Conservation (phyloP, 306 rosid species). For the Oemleria cerasiformis region DNA sequence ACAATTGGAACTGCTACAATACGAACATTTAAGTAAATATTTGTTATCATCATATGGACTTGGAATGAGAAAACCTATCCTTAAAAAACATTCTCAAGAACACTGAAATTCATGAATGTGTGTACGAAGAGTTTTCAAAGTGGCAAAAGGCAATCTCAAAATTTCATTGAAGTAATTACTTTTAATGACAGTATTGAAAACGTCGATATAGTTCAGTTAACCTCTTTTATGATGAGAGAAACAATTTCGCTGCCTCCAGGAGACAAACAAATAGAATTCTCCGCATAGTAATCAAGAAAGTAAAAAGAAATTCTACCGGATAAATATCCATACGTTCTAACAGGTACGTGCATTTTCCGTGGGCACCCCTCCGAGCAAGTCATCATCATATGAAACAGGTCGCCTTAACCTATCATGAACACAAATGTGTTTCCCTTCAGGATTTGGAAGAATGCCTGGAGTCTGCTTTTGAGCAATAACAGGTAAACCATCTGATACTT, state of each 20-base stretch:
- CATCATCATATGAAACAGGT: constrained; percentile 79
- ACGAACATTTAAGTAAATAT: too few species aligned
- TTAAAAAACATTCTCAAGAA: too few species aligned
- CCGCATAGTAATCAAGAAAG: not conserved
- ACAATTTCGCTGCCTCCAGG: not conserved
- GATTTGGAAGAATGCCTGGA: constrained; percentile 33
- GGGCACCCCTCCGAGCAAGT: constrained; percentile 44
- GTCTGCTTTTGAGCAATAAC: constrained; percentile 25
- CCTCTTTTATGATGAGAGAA: not conserved
- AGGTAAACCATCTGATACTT: constrained; percentile 17
- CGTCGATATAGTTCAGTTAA: not conserved
- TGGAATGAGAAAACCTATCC: too few species aligned
- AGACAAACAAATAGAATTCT: not conserved
- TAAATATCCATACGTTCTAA: not conserved
- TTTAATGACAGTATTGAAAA: not conserved
- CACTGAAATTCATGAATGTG: not conserved
- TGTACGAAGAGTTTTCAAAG: not conserved
- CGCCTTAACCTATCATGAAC: constrained; percentile 69
- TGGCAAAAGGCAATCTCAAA: not conserved
- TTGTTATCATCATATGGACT: too few species aligned
- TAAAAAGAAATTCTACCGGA: not conserved
- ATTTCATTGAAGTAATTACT: not conserved
- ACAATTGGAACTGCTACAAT: too few species aligned
- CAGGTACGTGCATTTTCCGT: constrained; percentile 33
- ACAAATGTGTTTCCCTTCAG: constrained; percentile 39